Conservation (phyloP, 768 basidiomycete species). For the Psilocybe subaeruginosa region DNA sequence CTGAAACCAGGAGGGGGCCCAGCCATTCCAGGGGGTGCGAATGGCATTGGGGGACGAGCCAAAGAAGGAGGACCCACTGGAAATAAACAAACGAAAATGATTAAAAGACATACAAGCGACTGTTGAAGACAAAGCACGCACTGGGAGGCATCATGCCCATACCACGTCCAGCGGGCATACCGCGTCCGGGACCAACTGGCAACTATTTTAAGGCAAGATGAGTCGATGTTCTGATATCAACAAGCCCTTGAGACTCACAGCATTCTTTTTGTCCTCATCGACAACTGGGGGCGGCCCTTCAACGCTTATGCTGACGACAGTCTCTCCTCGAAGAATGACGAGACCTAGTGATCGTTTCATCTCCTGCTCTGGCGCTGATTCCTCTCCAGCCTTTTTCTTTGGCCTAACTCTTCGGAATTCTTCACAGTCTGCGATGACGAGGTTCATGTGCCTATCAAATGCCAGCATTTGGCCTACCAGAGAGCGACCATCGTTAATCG, state of each 20-base stretch:
- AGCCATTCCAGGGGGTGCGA: slow-evolving; percentile 78
- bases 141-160: slow-evolving; percentile 95
- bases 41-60: slow-evolving; percentile 71
- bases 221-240: slow-evolving; percentile 6
- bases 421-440: slow-evolving; percentile 97
- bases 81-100: slow-evolving; percentile 18
- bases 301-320: slow-evolving; percentile 92
- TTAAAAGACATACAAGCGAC: background rate
- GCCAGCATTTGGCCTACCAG: slow-evolving; percentile 99
- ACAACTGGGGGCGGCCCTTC: slow-evolving; percentile 94
- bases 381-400: slow-evolving; percentile 89
- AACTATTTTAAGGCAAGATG: slow-evolving; percentile 47
- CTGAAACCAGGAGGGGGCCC: slow-evolving; percentile 87
- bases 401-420: slow-evolving; percentile 92
- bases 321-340: slow-evolving; percentile 95
- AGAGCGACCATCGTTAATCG: slow-evolving; percentile 95
- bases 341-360: slow-evolving; percentile 97
- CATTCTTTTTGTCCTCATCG: slow-evolving; percentile 88
- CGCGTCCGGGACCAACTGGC: slow-evolving; percentile 88
- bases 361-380: slow-evolving; percentile 82
- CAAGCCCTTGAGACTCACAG: slow-evolving; percentile 45
- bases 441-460: slow-evolving; percentile 99
- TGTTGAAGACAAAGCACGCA: slow-evolving; percentile 37
- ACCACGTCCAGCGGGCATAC: slow-evolving; percentile 95
- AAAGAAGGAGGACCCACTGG: slow-evolving; percentile 64